Conservation (phyloP, 805 yeast species). For the Hanseniaspora guilliermondii region DNA sequence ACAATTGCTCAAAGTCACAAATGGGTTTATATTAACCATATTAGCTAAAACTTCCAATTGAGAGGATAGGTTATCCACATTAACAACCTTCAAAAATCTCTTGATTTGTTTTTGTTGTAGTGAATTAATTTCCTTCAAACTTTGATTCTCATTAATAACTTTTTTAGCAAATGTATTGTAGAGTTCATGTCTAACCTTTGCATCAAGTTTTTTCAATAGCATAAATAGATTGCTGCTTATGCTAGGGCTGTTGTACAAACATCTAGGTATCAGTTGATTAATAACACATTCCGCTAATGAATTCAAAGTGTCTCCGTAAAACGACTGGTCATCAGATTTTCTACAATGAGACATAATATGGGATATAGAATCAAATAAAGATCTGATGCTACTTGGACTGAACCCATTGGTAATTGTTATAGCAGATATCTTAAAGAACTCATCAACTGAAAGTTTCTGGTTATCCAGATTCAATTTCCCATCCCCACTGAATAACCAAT, state of each 20-base stretch:
- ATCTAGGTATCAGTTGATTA: conserved; percentile 42
- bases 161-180: conserved; percentile 66
- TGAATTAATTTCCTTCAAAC: conserved; percentile 46
- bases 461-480: neutral
- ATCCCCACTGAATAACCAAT: neutral
- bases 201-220: conserved; percentile 41
- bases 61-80: conserved; percentile 61
- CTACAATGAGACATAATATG: neutral
- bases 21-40: conserved; percentile 62
- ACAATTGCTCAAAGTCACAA: conserved; percentile 59
- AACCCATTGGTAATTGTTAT: neutral
- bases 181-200: conserved; percentile 56
- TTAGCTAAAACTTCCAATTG: conserved; percentile 66
- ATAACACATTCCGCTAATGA: neutral
- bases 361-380: neutral
- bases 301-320: neutral
- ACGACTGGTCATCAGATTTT: neutral
- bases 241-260: conserved; percentile 45
- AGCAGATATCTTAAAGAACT: conserved; percentile 5
- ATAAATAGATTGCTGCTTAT: conserved; percentile 48
- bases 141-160: conserved; percentile 42
- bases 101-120: conserved; percentile 70
- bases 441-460: conserved; percentile 1
- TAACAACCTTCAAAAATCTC: conserved; percentile 63
- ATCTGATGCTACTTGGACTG: neutral